These are phyloP conservation scores for Pelagophyceae sp. DNA, from an alignment of 352 stramenopile species.

Conservation along the genomic window DNA sequence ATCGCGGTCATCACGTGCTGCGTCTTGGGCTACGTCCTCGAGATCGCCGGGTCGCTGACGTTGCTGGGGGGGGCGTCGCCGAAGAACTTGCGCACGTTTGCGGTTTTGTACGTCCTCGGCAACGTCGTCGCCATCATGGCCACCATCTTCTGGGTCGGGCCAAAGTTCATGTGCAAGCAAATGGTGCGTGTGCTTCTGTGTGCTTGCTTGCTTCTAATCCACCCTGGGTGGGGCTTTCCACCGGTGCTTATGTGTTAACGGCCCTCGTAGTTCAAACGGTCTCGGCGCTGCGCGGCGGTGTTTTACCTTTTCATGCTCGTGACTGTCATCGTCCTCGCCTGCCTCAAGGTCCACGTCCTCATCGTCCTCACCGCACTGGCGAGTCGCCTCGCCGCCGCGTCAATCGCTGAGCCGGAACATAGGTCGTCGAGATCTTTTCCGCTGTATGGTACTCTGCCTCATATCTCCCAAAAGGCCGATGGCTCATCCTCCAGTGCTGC, in stretches of 20 bases:
- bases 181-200: too few species aligned
- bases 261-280: neutral
- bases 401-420: too few species aligned
- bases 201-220: too few species aligned
- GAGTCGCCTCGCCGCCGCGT: too few species aligned
- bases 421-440: neutral
- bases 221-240: too few species aligned
- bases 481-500: constrained; percentile 9
- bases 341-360: neutral
- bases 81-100: constrained; percentile 6
- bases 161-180: constrained; percentile 12
- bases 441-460: constrained; percentile 1
- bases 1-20: neutral
- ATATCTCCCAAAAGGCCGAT: neutral
- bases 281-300: neutral
- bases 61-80: constrained; percentile 4
- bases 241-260: too few species aligned
- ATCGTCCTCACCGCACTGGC: neutral
- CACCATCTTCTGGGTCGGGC: constrained; percentile 7
- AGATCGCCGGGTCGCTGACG: neutral
- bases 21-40: constrained; percentile 6
- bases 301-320: constrained; percentile 10
- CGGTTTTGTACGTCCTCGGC: neutral
- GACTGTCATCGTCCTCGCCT: neutral
- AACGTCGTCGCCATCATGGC: constrained; percentile 1